Evolutionary conservation across 768 basidiomycete genomes (phyloP), one percentile per base, ranked within the genome.

Genomic region (Goffeauzyma gilvescens): DNA sequence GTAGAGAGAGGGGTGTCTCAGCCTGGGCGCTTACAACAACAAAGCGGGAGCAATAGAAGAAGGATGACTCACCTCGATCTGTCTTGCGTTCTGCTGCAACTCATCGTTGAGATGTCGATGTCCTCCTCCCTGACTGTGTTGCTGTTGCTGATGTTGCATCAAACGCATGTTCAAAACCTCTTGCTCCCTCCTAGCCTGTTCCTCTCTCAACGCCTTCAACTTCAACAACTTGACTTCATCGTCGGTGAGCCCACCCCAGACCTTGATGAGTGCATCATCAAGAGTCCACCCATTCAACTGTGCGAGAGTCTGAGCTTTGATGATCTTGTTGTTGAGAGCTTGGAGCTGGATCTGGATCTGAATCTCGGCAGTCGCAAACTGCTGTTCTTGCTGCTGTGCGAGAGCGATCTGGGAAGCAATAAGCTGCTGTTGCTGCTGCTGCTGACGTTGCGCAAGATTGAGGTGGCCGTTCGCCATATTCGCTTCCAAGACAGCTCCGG

Each of bases 281-380:
- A 48, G 20, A 14, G 28, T 32, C 41, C 41, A 42, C 4, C 32
- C 32, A 28, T 48, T 42, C 21, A 43, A 10, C 18, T 35, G 15
- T 13, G 46, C 46, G 27, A 48, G 34, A 14, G 26, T 31, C 32
- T 48, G 46, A 8, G 46, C 46, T 27, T 42, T 34, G 9, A 41
- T 33, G 23, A 48, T 36, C 35, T 43, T 42, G 28, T 36, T 25
- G 21, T 48, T 48, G 27, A 48, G 24, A 21, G 46, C 46, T 10
- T 48, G 30, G 34, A 42, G 27, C 3, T 35, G 33, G n/a, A 32
- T 32, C 31, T 45, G 44, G n/a, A 45, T 30, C 28, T 30, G 9
- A 9, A 9, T 9, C 28, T 30, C 9, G 13, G 37, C 28, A 13
- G 32, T 13, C 4, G 43, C 38, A 26, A 27, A 36, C 20, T 33